A percentile compares a stretch with the other conserved stretches of the same genome.
phyloP scores from a whole-genome alignment of 2,329 filamentous ascomycete species.

The Alternaria infectoria region DNA sequence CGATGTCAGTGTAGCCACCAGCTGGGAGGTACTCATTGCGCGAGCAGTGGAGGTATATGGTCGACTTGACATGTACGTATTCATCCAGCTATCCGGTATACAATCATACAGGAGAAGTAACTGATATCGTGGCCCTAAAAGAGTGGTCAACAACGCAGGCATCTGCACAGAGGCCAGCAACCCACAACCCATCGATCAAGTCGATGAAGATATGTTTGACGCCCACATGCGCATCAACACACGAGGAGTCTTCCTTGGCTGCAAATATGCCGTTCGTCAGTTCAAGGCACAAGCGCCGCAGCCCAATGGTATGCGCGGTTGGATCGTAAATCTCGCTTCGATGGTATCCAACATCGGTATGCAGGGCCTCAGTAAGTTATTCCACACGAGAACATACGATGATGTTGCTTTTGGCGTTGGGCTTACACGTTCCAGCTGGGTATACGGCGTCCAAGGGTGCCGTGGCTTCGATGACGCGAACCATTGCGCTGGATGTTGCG shows the following conservation, averaged over 20 bases:
- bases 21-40: not conserved
- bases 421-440: slow-evolving; percentile 28
- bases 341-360: slow-evolving; percentile 30
- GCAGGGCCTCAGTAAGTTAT: slow-evolving; percentile 41
- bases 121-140: not conserved
- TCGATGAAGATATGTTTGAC: slow-evolving; percentile 41
- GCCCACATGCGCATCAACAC: slow-evolving; percentile 46
- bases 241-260: slow-evolving; percentile 49
- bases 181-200: not conserved
- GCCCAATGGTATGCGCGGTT: slow-evolving; percentile 38
- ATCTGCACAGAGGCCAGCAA: not conserved
- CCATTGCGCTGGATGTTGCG: slow-evolving; percentile 54
- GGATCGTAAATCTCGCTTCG: slow-evolving; percentile 49
- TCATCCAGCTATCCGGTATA: not conserved
- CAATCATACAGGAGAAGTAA: not conserved
- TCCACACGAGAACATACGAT: not conserved
- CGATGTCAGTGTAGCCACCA: not conserved
- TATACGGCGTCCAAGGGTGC: slow-evolving; percentile 59
- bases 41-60: not conserved
- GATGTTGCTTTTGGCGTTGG: not conserved
- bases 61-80: not conserved
- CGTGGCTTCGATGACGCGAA: slow-evolving; percentile 54
- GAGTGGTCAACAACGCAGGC: not conserved
- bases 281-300: slow-evolving; percentile 47
- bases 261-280: slow-evolving; percentile 47